phyloP scores from a whole-genome alignment of 306 rosid genomes.

The Sechiopsis laciniata region DNA sequence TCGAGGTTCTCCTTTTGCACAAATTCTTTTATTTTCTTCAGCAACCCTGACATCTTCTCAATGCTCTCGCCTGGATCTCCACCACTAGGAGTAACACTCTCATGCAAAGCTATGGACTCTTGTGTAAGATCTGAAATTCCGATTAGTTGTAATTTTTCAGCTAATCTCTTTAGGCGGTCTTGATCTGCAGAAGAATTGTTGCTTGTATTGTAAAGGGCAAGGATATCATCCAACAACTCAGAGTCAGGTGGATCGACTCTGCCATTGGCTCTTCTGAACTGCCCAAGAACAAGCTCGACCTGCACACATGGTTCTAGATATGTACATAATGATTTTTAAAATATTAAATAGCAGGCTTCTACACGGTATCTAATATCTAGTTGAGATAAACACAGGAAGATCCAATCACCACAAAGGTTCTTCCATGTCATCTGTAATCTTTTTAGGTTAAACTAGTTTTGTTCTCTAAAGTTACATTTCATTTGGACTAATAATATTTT shows the following conservation, averaged over 20 bases:
- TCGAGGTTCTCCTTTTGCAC: conserved; percentile 71
- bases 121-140: conserved; percentile 75
- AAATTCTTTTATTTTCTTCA: conserved; percentile 74
- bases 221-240: conserved; percentile 64
- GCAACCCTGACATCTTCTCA: conserved; percentile 74
- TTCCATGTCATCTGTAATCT: conserved; percentile 1
- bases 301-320: conserved; percentile 31
- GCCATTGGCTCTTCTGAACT: conserved; percentile 90
- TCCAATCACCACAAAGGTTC: neutral
- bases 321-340: conserved; percentile 14
- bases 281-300: conserved; percentile 94
- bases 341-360: neutral
- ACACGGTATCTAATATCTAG: neutral
- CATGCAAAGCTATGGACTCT: conserved; percentile 89
- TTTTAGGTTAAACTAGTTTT: neutral
- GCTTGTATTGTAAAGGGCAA: conserved; percentile 44
- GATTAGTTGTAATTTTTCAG: conserved; percentile 67
- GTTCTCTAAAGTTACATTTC: neutral
- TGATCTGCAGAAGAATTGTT: conserved; percentile 51
- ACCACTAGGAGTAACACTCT: conserved; percentile 66
- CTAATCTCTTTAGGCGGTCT: conserved; percentile 51
- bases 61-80: conserved; percentile 87
- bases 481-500: neutral
- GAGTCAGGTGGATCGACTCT: conserved; percentile 61
- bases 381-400: conserved; percentile 5